Base-by-base conservation (phyloP, 1,139 yeast genomes). In the Hyphopichia buzzinii region DNA sequence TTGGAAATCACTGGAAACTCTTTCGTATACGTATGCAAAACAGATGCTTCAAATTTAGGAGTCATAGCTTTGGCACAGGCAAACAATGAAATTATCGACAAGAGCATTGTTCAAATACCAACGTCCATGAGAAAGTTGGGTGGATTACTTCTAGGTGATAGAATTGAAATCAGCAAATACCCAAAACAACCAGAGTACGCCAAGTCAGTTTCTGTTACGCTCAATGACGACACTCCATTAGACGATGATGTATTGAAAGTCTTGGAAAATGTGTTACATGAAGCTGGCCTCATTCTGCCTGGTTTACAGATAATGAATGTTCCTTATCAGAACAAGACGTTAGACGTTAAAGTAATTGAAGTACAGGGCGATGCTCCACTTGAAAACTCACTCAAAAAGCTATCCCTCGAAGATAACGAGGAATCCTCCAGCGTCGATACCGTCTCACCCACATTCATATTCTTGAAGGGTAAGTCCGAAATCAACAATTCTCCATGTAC, bases 141-240 rank as follows among this genome's bases (percentile, higher is more conserved):
- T 1, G 85, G 83, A 8, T 51, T 84, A 4, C 55, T 84, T 6
- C 63, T 84, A 8, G 97, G 97, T 21, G 96, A 88, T 48, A 62
- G 96, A 39, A 62, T 86, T 1, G 63, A 63, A 16, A 48, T 89
- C 0, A 52, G 53, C 7, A 80, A 72, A 47, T 61, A 65, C 23
- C 42, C 56, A 2, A 48, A 54, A 3, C 83, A 79, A 38, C 88
- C 88, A 3, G 57, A 59, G 1, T 71, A 72, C 46, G 81, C 83
- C 3, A 47, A 45, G 7, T 43, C 52, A 3, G 52, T 65, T 2
- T 31, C 42, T 2, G 37, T 64, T 1, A 15, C 38, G 22, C 14
- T 38, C 2, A 38, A 35, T 16, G 47, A 34, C 12, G 43, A 26
- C 15, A 14, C 31, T 2, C 28, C n/a, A 14, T 8, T 39, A 6